These are phyloP conservation scores for Delonix regia DNA, from an alignment of 306 rosid species.

Conservation along the genomic window DNA sequence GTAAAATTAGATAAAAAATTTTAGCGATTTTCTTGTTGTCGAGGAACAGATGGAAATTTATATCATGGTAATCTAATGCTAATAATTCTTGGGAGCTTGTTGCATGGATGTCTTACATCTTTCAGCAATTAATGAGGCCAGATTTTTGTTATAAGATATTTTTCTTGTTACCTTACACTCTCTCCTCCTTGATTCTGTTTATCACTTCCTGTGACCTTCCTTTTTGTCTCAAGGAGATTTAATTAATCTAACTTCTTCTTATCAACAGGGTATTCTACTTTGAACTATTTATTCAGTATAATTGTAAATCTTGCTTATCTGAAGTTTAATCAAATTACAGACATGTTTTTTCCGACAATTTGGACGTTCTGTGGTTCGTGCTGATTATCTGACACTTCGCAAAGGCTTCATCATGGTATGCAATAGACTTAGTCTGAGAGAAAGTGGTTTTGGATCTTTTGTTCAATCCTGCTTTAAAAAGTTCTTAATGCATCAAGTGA, in stretches of 20 bases:
- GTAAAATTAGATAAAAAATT: neutral
- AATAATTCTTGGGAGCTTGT: too few species aligned
- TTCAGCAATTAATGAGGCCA: neutral
- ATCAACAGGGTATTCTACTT: neutral
- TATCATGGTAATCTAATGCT: too few species aligned
- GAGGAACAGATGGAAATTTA: neutral
- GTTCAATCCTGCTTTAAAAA: neutral
- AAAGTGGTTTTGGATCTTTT: neutral
- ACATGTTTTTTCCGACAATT: conserved; percentile 76
- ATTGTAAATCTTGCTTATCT: neutral
- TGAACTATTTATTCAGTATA: neutral
- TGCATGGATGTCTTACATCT: too few species aligned
- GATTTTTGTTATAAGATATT: neutral
- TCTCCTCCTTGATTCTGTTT: neutral
- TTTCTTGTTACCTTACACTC: neutral
- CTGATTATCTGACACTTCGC: conserved; percentile 73
- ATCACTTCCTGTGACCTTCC: neutral
- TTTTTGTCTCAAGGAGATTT: neutral
- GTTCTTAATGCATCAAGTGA: conserved; percentile 18
- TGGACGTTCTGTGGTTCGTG: conserved; percentile 63
- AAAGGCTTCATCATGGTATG: conserved; percentile 79
- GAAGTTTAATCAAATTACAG: conserved; percentile 40
- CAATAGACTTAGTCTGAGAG: neutral
- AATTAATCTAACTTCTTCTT: neutral
- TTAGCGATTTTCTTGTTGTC: neutral